phyloP scores from a whole-genome alignment of 768 basidiomycete genomes.

The Termitomyces sp. region DNA sequence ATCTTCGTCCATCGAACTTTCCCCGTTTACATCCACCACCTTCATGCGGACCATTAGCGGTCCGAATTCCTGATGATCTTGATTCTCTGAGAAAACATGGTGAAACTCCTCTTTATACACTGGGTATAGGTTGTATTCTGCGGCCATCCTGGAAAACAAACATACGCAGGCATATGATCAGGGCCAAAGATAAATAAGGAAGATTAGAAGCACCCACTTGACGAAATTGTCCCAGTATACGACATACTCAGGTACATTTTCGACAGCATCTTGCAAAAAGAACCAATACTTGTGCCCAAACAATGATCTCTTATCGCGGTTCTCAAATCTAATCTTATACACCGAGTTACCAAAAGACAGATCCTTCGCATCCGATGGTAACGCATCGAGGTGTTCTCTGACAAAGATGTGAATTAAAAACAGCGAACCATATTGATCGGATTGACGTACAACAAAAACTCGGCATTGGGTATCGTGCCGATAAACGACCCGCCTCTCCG shows the following conservation, averaged over 20 bases:
- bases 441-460: conserved; percentile 69
- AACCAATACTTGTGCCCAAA: conserved; percentile 96
- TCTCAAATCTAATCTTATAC: conserved; percentile 84
- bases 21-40: conserved; percentile 81
- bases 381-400: conserved; percentile 66
- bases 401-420: conserved; percentile 1
- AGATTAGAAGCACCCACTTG: conserved; percentile 55
- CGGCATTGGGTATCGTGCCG: conserved; percentile 93
- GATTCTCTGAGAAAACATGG: conserved; percentile 79
- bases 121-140: conserved; percentile 69
- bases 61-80: conserved; percentile 73
- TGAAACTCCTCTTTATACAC: conserved; percentile 89
- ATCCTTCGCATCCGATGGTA: conserved; percentile 62
- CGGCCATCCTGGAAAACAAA: conserved; percentile 58
- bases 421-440: conserved; percentile 5
- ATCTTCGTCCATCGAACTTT: conserved; percentile 88
- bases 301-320: conserved; percentile 51
- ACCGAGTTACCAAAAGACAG: conserved; percentile 88
- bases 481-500: conserved; percentile 87
- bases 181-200: neutral
- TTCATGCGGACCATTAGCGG: conserved; percentile 87
- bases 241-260: conserved; percentile 94
- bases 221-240: conserved; percentile 96
- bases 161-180: neutral
- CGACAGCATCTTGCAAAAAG: conserved; percentile 91